These are phyloP conservation scores for Citrus australasica DNA, from an alignment of 345 rosid genomes.

Conservation along the genomic window DNA sequence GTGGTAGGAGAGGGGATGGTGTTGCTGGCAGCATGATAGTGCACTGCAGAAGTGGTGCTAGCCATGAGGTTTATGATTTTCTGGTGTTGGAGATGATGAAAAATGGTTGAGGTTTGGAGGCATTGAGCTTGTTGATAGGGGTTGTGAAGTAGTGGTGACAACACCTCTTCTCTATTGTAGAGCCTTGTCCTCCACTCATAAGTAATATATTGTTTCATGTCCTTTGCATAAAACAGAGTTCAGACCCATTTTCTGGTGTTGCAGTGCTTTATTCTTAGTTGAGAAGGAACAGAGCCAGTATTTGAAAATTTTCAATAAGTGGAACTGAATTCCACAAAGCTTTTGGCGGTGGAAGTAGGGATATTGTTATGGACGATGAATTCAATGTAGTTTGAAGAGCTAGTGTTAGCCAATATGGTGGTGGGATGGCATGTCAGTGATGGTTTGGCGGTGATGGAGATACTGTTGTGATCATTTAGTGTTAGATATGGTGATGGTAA, in stretches of 20 bases:
- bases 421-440: not conserved
- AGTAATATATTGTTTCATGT: not conserved
- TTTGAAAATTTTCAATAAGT: not conserved
- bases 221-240: not conserved
- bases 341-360: not conserved
- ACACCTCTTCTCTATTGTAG: not conserved
- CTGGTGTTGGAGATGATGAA: not conserved
- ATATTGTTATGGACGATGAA: not conserved
- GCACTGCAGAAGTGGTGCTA: not conserved
- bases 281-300: not conserved
- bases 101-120: not conserved
- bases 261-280: not conserved
- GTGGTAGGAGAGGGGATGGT: not conserved
- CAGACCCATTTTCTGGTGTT: not conserved
- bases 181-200: not conserved
- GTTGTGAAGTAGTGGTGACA: not conserved
- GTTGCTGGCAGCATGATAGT: not conserved
- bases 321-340: not conserved
- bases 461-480: not conserved
- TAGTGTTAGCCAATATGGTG: not conserved
- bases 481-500: constrained; percentile 6
- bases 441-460: not conserved
- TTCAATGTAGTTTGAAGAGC: not conserved
- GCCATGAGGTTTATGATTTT: not conserved
- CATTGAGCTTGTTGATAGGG: not conserved